These are phyloP conservation scores for Clohesyomyces aquaticus DNA, from an alignment of 495 filamentous ascomycete species.

Conservation along the genomic window DNA sequence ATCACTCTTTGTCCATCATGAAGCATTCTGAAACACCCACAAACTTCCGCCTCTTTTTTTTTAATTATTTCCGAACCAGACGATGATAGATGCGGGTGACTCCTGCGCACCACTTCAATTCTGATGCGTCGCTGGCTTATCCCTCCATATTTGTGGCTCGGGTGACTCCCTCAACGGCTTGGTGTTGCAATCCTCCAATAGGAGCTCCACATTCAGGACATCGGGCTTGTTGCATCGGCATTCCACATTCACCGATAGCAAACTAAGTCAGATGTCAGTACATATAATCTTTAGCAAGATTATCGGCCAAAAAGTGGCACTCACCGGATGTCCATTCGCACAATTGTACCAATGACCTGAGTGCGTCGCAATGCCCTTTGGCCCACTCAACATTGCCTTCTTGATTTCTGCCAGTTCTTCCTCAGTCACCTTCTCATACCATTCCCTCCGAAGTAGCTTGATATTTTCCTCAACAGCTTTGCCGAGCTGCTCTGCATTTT, in stretches of 20 bases:
- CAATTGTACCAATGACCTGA: conserved; percentile 68
- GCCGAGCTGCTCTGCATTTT: conserved; percentile 39
- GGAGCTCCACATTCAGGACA: conserved; percentile 68
- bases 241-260: conserved; percentile 73
- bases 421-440: conserved; percentile 44
- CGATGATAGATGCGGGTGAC: no score
- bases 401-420: conserved; percentile 52
- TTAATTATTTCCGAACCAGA: no score
- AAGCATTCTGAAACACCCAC: no score
- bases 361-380: conserved; percentile 39
- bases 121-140: no score
- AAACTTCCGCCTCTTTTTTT: no score
- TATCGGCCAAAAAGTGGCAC: neutral
- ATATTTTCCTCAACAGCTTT: conserved; percentile 23
- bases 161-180: conserved; percentile 54
- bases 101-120: no score
- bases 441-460: conserved; percentile 42
- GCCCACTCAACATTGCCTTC: conserved; percentile 51
- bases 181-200: conserved; percentile 64
- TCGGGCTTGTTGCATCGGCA: conserved; percentile 61
- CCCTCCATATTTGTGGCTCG: conserved; percentile 55
- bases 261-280: conserved; percentile 48
- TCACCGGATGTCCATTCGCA: conserved; percentile 61
- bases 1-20: no score
- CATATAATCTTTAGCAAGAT: neutral